Percentiles rank a stretch among this genome's conserved stretches.
Conservation (phyloP, 2,329 filamentous ascomycete genomes). For the Diplodia intermedia region DNA sequence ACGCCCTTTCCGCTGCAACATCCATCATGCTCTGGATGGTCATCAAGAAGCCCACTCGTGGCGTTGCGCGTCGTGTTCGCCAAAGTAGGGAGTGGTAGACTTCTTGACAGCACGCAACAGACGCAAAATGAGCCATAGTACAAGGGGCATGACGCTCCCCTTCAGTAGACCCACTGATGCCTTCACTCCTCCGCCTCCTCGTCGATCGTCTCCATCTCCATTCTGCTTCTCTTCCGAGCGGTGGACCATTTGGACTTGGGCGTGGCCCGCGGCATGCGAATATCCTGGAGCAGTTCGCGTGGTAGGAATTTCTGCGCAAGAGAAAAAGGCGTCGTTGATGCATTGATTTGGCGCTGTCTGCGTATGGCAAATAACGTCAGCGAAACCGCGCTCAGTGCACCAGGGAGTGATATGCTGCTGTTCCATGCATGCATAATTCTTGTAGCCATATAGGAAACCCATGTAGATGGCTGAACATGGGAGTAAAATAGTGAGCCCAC, state of each 20-base stretch:
- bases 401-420: conserved; percentile 7
- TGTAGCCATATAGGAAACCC: conserved; percentile 33
- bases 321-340: conserved; percentile 77
- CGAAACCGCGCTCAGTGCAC: conserved; percentile 3
- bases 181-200: conserved; percentile 44
- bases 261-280: conserved; percentile 69
- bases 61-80: conserved; percentile 74
- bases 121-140: neutral
- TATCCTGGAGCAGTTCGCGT: conserved; percentile 79
- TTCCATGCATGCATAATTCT: neutral
- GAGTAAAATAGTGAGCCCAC: conserved; percentile 41
- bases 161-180: neutral
- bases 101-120: neutral
- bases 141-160: neutral
- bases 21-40: conserved; percentile 98
- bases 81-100: conserved; percentile 77
- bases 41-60: conserved; percentile 80
- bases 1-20: conserved; percentile 82
- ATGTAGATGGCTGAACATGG: conserved; percentile 23
- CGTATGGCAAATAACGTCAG: conserved; percentile 31
- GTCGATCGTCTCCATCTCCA: conserved; percentile 48
- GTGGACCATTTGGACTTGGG: conserved; percentile 47
- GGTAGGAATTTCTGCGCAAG: conserved; percentile 84
- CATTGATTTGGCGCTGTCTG: conserved; percentile 79
- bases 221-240: conserved; percentile 42